phyloP scores from a whole-genome alignment of 495 filamentous ascomycete genomes.

The Clohesyomyces aquaticus region DNA sequence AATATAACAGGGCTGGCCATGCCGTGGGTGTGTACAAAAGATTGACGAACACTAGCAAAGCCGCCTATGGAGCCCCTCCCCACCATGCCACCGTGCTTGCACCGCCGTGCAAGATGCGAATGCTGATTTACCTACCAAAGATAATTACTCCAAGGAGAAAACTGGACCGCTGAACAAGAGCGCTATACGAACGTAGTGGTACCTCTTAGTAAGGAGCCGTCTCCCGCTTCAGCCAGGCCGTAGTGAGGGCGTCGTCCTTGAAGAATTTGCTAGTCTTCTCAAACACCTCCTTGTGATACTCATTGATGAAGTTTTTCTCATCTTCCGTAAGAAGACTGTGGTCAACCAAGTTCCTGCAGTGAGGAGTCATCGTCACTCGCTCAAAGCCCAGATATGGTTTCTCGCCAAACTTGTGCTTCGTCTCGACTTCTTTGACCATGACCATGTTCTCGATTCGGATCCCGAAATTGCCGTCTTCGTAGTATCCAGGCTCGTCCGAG shows the following conservation, averaged over 20 bases:
- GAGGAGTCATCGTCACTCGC: conserved; percentile 95
- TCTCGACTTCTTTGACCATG: conserved; percentile 84
- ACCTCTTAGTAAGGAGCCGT: conserved; percentile 55
- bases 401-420: conserved; percentile 85
- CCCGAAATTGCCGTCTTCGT: conserved; percentile 97
- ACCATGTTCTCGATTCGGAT: conserved; percentile 96
- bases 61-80: not conserved
- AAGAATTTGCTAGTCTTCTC: conserved; percentile 85
- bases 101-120: conserved; percentile 10
- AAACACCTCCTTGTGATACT: conserved; percentile 79
- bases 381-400: conserved; percentile 95
- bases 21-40: not conserved
- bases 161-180: not conserved
- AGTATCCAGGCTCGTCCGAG: conserved; percentile 95
- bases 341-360: conserved; percentile 89
- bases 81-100: not conserved
- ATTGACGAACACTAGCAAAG: not conserved
- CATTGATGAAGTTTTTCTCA: conserved; percentile 87
- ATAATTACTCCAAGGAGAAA: not conserved
- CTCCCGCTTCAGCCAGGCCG: conserved; percentile 85
- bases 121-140: not conserved
- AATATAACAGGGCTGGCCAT: not conserved
- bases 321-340: conserved; percentile 66
- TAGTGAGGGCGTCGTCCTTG: conserved; percentile 65
- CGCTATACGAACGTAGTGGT: not conserved